These are phyloP conservation scores for Trichoderma asperellum DNA, from an alignment of 2,329 filamentous ascomycete species.

Conservation along the genomic window DNA sequence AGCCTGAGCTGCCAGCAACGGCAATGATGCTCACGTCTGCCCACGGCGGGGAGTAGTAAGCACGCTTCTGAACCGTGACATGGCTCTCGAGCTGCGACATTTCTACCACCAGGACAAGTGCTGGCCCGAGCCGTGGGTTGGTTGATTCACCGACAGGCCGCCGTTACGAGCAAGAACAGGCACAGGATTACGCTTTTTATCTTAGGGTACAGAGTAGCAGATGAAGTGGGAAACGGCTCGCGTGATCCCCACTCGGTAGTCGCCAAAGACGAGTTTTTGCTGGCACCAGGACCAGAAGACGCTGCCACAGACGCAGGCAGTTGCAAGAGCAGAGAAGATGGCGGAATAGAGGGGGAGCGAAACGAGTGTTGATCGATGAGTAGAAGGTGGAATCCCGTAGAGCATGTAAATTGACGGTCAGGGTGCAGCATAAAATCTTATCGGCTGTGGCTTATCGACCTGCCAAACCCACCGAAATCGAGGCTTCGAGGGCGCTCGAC, in stretches of 20 bases:
- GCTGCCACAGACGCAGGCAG: neutral
- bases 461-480: slow-evolving; percentile 19
- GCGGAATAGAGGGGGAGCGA: neutral
- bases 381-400: neutral
- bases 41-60: slow-evolving; percentile 93
- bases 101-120: slow-evolving; percentile 25
- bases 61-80: slow-evolving; percentile 59
- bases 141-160: slow-evolving; percentile 6
- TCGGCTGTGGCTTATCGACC: slow-evolving; percentile 11
- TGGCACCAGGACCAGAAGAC: neutral
- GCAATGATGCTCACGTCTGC: slow-evolving; percentile 95
- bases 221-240: slow-evolving; percentile 24
- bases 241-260: slow-evolving; percentile 17
- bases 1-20: slow-evolving; percentile 92
- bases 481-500: slow-evolving; percentile 26
- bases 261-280: slow-evolving; percentile 15
- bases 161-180: slow-evolving; percentile 20
- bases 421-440: slow-evolving; percentile 19
- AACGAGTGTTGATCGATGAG: slow-evolving; percentile 7
- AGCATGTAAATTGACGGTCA: slow-evolving; percentile 27
- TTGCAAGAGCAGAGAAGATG: neutral
- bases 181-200: slow-evolving; percentile 20
- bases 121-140: slow-evolving; percentile 11
- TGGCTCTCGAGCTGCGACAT: slow-evolving; percentile 46
- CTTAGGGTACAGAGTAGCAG: slow-evolving; percentile 16